A percentile compares a stretch with the other conserved stretches of the same genome.
phyloP scores from a whole-genome alignment of 1,284 basidiomycete species.

The Takashimella koratensis region DNA sequence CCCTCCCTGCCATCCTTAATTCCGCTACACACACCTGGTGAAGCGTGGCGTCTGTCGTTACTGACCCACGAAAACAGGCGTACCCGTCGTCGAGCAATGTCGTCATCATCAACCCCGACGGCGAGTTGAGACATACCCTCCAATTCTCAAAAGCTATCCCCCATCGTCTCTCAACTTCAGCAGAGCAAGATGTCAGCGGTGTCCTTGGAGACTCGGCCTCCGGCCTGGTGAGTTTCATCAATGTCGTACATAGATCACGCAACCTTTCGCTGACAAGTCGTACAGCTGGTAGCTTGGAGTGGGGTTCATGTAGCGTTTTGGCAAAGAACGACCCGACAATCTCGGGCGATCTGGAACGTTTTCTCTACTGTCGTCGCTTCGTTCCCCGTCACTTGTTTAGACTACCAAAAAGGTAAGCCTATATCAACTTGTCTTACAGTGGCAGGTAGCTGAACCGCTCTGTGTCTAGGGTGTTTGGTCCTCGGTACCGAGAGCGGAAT shows the following conservation, averaged over 20 bases:
- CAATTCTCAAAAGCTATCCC: slow-evolving; percentile 43
- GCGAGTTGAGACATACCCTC: slow-evolving; percentile 34
- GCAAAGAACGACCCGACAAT: slow-evolving; percentile 15
- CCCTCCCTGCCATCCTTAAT: neutral
- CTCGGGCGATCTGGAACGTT: slow-evolving; percentile 23
- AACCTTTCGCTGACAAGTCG: neutral
- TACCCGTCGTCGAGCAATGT: slow-evolving; percentile 40
- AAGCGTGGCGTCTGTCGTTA: too few species aligned
- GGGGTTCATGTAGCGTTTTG: slow-evolving; percentile 39
- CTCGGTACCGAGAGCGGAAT: slow-evolving; percentile 34
- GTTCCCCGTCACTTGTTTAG: slow-evolving; percentile 24
- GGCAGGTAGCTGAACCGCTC: slow-evolving; percentile 4
- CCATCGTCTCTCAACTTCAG: slow-evolving; percentile 30
- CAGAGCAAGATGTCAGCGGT: slow-evolving; percentile 24
- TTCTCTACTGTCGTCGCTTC: slow-evolving; percentile 37
- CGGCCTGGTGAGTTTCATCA: slow-evolving; percentile 19
- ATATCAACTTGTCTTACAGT: too few species aligned
- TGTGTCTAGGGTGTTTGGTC: slow-evolving; percentile 21
- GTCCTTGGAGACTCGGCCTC: slow-evolving; percentile 20
- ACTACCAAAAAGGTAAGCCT: slow-evolving; percentile 29
- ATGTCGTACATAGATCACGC: too few species aligned
- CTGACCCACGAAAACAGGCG: slow-evolving; percentile 20
- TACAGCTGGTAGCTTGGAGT: slow-evolving; percentile 44
- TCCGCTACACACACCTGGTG: too few species aligned
- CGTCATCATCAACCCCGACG: slow-evolving; percentile 27